phyloP scores from a whole-genome alignment of 1,139 yeast genomes.

The Blastobotrys ciferrii region DNA sequence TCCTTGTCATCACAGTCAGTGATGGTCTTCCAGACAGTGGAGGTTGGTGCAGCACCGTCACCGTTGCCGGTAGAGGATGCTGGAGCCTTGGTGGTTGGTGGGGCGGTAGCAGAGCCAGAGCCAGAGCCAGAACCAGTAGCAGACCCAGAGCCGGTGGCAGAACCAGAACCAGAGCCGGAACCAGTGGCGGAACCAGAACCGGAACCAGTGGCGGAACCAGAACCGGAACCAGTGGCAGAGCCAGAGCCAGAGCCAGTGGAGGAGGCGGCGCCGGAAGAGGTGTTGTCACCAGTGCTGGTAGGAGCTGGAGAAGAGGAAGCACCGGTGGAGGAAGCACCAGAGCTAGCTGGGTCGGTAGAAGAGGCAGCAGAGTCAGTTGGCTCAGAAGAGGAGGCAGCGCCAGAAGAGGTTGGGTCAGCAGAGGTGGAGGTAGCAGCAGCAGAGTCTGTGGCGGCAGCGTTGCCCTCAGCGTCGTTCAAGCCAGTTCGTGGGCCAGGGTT shows the following conservation, averaged over 20 bases:
- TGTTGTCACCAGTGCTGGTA: background rate
- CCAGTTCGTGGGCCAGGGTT: constrained; percentile 8
- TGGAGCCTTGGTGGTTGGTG: constrained; percentile 6
- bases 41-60: background rate
- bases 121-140: constrained; percentile 5
- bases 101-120: constrained; percentile 2
- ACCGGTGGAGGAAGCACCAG: background rate
- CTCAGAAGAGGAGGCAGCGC: constrained; percentile 1
- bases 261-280: background rate
- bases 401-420: background rate
- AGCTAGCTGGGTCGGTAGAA: background rate
- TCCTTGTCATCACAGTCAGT: background rate
- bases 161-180: constrained; percentile 1
- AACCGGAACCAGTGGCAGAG: background rate
- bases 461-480: background rate
- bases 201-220: background rate
- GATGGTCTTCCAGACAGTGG: background rate
- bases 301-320: background rate
- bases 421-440: constrained; percentile 4
- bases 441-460: constrained; percentile 4
- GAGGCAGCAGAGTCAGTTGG: background rate
- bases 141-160: constrained; percentile 1
- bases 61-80: too few relatives aligned
- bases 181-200: background rate
- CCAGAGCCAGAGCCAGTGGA: constrained; percentile 1